Evolutionary conservation across 176 grass and related monocot species (phyloP), one percentile per base, ranked within the genome.

Genomic region (Aegilops umbellulata): DNA sequence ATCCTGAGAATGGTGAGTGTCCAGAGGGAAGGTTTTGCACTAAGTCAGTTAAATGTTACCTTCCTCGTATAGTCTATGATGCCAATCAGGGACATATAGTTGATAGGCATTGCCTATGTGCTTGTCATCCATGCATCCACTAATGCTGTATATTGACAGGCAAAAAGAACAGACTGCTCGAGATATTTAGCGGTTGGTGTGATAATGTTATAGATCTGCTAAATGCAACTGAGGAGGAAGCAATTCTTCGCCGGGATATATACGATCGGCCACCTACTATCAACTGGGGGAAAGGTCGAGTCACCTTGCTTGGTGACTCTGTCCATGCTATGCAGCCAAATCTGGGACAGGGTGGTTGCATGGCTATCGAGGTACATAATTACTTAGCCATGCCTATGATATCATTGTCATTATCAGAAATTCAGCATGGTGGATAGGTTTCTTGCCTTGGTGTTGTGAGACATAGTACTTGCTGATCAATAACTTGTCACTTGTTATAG

Each of bases 251-350:
- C 27, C 92, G 97, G 46, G 97, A 99, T 60, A 96, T 99, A 88
- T 99, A 94, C 27, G 97, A 99, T 46, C 88, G 97, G 4, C 78
- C 83, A 69, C 97, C 94, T 90, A 96, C 90, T 58, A 31, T 96
- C 7, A 94, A 77, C 64, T 99, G 94, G 94, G 91, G 93, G 36
- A 99, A 94, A 85, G 97, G 97, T 73, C 88, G 87, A n/a, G 92
- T 96, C 67, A 99, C 97, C 36, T 96, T 99, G 91, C 93, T 99
- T 76, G 94, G 97, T 70, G 97, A 99, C 82, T 99, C 97, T 66
- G 91, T 96, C 17, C 94, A 99, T 94, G 97, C 97, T 84, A 99
- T 99, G 97, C 97, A 99, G 60, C 97, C 97, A 89, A 99, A 99
- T 89, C 63, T 99, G 79, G 97, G 97, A 31, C 97, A 99, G 92